Evolutionary conservation across 148 eudicot genomes (phyloP).

Genomic region (Oxyria digyna): DNA sequence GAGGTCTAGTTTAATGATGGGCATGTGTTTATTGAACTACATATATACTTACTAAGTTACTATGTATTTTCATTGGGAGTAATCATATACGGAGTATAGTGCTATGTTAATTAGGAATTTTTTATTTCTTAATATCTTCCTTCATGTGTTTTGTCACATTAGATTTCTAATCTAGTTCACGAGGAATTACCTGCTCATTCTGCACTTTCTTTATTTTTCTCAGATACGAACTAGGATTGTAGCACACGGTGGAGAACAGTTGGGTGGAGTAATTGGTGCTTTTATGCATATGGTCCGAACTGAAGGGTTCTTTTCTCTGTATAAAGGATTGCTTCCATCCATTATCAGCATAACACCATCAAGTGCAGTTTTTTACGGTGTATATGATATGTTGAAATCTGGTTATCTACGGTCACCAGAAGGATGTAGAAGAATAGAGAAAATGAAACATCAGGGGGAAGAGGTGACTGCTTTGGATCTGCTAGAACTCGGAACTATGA

Average conservation of each 20-base stretch:
- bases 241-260: conserved; percentile 55
- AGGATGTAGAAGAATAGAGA: conserved; percentile 38
- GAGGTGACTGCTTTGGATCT: conserved; percentile 41
- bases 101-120: background rate
- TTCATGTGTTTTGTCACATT: background rate
- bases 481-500: conserved; percentile 44
- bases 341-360: conserved; percentile 60
- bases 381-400: conserved; percentile 50
- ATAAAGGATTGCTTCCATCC: conserved; percentile 57
- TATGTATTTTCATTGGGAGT: background rate
- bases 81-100: background rate
- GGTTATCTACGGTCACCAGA: conserved; percentile 46
- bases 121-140: background rate
- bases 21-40: background rate
- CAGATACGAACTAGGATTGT: conserved; percentile 57
- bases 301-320: conserved; percentile 60
- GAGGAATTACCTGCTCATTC: background rate
- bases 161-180: no score
- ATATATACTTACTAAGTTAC: background rate
- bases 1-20: background rate
- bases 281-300: conserved; percentile 42
- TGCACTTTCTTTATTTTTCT: background rate
- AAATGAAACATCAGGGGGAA: conserved; percentile 38
- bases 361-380: conserved; percentile 60
- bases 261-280: conserved; percentile 63